Conservation (phyloP, 129 eudicot species). For the Flaveria bidentis region DNA sequence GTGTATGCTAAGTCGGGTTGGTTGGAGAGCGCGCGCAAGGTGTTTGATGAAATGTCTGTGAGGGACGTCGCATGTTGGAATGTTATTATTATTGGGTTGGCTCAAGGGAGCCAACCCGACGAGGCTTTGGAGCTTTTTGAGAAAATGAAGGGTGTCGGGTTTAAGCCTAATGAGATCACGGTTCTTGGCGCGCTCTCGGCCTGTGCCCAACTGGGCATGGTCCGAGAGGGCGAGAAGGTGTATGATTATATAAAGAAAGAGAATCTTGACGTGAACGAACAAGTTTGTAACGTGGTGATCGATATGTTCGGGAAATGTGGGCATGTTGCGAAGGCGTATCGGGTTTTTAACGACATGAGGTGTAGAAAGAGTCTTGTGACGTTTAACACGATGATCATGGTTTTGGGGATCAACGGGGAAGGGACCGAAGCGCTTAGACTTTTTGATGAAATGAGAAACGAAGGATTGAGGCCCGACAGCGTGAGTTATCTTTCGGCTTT, state of each 20-base stretch:
- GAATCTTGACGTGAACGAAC: conserved; percentile 54
- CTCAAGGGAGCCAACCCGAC: conserved; percentile 66
- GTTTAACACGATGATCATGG: conserved; percentile 93
- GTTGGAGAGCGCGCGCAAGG: conserved; percentile 41
- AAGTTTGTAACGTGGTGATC: conserved; percentile 76
- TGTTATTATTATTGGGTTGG: conserved; percentile 76
- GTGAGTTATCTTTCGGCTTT: conserved; percentile 67
- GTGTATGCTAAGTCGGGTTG: conserved; percentile 62
- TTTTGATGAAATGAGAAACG: conserved; percentile 45
- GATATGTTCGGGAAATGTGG: conserved; percentile 94
- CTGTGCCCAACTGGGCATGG: conserved; percentile 72
- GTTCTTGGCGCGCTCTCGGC: conserved; percentile 78
- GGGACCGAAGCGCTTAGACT: conserved; percentile 57
- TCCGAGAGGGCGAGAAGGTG: conserved; percentile 54
- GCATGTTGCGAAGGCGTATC: conserved; percentile 57
- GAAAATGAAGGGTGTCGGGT: conserved; percentile 39
- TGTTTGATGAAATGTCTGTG: conserved; percentile 72
- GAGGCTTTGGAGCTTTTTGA: conserved; percentile 65
- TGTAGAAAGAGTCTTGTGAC: conserved; percentile 55
- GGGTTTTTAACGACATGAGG: conserved; percentile 55
- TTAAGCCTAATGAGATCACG: conserved; percentile 69
- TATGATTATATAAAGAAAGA: conserved; percentile 35
- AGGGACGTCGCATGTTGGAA: conserved; percentile 84
- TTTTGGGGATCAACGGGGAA: conserved; percentile 68
- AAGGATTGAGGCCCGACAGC: conserved; percentile 47